Conservation (phyloP, 1,284 basidiomycete species). For the Pholiota adiposa region DNA sequence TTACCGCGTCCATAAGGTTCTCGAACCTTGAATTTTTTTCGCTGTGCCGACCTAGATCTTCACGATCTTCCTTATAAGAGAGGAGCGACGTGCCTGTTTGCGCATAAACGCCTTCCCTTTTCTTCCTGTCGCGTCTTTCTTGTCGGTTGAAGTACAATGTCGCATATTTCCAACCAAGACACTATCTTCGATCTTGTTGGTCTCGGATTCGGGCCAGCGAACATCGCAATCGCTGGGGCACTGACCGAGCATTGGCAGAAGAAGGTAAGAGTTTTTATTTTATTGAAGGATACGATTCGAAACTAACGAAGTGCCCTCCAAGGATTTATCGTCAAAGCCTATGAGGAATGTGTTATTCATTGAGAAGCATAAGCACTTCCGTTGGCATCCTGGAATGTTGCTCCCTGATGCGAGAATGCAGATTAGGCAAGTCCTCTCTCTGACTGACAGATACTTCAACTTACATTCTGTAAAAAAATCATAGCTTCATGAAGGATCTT, state of each 20-base stretch:
- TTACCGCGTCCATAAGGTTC: constrained; percentile 9
- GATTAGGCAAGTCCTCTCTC: constrained; percentile 44
- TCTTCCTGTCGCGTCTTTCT: neutral
- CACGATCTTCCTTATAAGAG: constrained; percentile 7
- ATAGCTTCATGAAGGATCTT: constrained; percentile 62
- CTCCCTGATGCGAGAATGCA: constrained; percentile 62
- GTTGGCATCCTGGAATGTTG: constrained; percentile 66
- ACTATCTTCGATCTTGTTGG: constrained; percentile 53
- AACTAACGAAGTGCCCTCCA: constrained; percentile 10
- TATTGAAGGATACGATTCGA: neutral
- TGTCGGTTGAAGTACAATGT: constrained; percentile 11
- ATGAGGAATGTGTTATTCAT: constrained; percentile 51
- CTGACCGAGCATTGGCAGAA: constrained; percentile 44
- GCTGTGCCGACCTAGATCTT: constrained; percentile 3
- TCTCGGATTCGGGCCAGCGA: constrained; percentile 64
- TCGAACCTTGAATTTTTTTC: constrained; percentile 8
- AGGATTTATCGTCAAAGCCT: constrained; percentile 20
- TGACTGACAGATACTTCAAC: neutral
- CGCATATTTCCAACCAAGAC: constrained; percentile 14
- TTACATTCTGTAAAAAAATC: constrained; percentile 11
- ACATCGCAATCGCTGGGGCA: constrained; percentile 59
- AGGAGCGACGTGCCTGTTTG: neutral
- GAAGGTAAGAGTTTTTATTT: neutral
- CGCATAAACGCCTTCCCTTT: neutral
- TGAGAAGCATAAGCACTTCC: constrained; percentile 52